These are phyloP conservation scores for Dipteronia sinensis DNA, from an alignment of 345 rosid genomes.

Conservation along the genomic window DNA sequence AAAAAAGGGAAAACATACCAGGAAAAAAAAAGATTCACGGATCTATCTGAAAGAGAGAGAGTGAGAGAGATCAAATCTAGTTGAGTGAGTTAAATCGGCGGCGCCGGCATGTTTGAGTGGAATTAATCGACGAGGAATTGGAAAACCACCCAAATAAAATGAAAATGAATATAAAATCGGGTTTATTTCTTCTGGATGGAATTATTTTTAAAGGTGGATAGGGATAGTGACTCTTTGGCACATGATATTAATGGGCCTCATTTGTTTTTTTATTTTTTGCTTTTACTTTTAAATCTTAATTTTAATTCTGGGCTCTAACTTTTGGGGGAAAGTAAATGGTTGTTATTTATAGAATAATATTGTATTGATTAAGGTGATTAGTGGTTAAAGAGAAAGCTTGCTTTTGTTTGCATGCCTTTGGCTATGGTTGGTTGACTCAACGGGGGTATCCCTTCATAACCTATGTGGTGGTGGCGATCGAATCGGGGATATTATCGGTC, in stretches of 20 bases:
- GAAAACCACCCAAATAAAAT: slow-evolving; percentile 8
- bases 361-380: background rate
- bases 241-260: slow-evolving; percentile 39
- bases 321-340: background rate
- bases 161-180: background rate
- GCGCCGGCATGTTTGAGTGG: slow-evolving; percentile 44
- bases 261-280: background rate
- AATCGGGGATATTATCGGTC: too few relatives aligned
- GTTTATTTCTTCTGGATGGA: slow-evolving; percentile 20
- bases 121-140: slow-evolving; percentile 44
- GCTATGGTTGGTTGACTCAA: background rate
- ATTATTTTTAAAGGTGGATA: slow-evolving; percentile 40
- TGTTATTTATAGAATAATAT: background rate
- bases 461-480: too few relatives aligned
- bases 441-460: too few relatives aligned
- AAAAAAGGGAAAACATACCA: slow-evolving; percentile 23
- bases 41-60: slow-evolving; percentile 28
- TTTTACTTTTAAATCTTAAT: background rate
- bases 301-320: background rate
- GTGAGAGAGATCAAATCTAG: slow-evolving; percentile 8
- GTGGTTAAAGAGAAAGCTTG: slow-evolving; percentile 13
- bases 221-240: slow-evolving; percentile 43
- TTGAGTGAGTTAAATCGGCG: slow-evolving; percentile 32
- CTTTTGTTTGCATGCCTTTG: slow-evolving; percentile 28
- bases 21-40: slow-evolving; percentile 27